Percentiles rank a stretch among this genome's conserved stretches.
Conservation (phyloP, 306 rosid genomes). For the Casuarina cunninghamiana region DNA sequence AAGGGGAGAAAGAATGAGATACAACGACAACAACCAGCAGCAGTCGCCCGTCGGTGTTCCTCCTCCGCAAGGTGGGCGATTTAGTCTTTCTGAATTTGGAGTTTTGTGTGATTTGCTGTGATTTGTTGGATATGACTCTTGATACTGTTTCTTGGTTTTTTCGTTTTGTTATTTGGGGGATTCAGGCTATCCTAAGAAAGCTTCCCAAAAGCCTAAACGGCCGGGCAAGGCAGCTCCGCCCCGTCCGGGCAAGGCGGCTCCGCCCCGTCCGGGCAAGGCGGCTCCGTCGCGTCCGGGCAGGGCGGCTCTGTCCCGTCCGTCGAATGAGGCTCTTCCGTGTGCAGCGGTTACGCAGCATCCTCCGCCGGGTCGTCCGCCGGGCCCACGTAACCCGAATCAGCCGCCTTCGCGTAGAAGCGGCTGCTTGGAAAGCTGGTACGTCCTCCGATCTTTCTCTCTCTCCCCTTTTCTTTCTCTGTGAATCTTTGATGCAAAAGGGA, state of each 20-base stretch:
- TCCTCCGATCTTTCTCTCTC: conserved; percentile 14
- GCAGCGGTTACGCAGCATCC: too few relatives aligned
- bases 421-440: conserved; percentile 78
- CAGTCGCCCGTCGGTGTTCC: conserved; percentile 94
- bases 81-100: neutral
- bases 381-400: conserved; percentile 81
- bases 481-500: conserved; percentile 23
- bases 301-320: too few relatives aligned
- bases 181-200: conserved; percentile 65
- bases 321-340: too few relatives aligned
- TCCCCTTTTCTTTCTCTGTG: neutral
- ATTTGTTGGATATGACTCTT: neutral
- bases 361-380: conserved; percentile 60
- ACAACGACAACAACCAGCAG: conserved; percentile 79
- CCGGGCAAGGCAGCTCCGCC: too few relatives aligned
- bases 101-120: conserved; percentile 12
- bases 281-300: too few relatives aligned
- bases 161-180: neutral
- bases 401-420: conserved; percentile 71
- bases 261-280: too few relatives aligned
- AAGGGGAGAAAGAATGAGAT: conserved; percentile 50
- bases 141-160: conserved; percentile 2
- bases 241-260: too few relatives aligned
- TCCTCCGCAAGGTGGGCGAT: conserved; percentile 68
- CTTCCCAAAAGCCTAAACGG: too few relatives aligned